Evolutionary conservation across 148 eudicot genomes (phyloP).

Genomic region (Rhododendron vialii): DNA sequence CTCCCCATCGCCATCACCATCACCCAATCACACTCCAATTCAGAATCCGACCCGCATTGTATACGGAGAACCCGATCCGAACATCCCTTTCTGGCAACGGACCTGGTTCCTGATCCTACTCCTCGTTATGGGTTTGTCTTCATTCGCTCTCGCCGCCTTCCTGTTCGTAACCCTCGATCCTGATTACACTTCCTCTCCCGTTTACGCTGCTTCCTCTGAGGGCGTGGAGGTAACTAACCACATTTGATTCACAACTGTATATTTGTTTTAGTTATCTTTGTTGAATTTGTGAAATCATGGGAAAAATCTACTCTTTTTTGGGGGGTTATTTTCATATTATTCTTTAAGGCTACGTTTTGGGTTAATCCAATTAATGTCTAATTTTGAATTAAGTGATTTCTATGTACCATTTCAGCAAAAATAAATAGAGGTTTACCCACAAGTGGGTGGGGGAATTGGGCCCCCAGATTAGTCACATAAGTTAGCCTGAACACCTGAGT

Average conservation of each 20-base stretch:
- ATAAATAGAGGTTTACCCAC: not conserved
- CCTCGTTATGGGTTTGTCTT: conserved; percentile 61
- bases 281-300: not conserved
- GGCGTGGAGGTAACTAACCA: conserved; percentile 52
- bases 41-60: conserved; percentile 39
- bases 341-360: not conserved
- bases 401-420: not conserved
- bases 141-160: conserved; percentile 61
- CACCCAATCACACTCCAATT: conserved; percentile 9
- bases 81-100: conserved; percentile 66
- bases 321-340: not conserved
- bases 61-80: conserved; percentile 41
- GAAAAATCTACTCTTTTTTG: not conserved
- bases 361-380: not conserved
- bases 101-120: conserved; percentile 65
- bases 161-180: conserved; percentile 69
- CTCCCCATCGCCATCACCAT: conserved; percentile 30
- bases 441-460: too few species aligned
- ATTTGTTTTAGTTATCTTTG: not conserved
- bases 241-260: not conserved
- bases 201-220: conserved; percentile 43
- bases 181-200: conserved; percentile 32
- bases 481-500: too few species aligned
- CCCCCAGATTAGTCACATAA: too few species aligned
- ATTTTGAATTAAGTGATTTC: not conserved